Percentiles rank a stretch among this genome's conserved stretches.
Evolutionary conservation across 177 flowering plant genomes (phyloP).

Genomic region (Vitis hybrid): DNA sequence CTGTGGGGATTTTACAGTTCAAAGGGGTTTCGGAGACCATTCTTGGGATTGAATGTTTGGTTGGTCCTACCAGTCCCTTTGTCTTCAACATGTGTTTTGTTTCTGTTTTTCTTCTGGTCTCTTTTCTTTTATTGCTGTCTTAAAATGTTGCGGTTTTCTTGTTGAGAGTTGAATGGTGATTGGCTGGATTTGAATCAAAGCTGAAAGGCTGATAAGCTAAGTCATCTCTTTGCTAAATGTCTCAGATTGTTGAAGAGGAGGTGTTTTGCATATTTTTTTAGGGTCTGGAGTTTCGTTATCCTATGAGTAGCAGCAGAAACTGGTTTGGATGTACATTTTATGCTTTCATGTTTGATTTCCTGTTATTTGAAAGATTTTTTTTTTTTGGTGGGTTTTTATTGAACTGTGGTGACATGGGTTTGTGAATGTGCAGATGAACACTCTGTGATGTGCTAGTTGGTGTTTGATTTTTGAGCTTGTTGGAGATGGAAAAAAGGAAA

Average conservation of each 20-base stretch:
- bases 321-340: not conserved
- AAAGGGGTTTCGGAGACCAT: slow-evolving; percentile 11
- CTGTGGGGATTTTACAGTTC: slow-evolving; percentile 4
- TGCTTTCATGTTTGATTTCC: not conserved
- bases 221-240: slow-evolving; percentile 18
- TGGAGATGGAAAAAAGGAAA: slow-evolving; percentile 63
- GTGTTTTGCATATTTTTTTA: slow-evolving; percentile 3
- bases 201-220: slow-evolving; percentile 30
- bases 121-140: not conserved
- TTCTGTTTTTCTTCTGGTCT: not conserved
- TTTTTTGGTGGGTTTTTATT: not conserved
- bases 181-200: slow-evolving; percentile 55
- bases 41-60: slow-evolving; percentile 16
- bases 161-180: slow-evolving; percentile 23
- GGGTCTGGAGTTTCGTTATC: slow-evolving; percentile 5
- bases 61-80: slow-evolving; percentile 9
- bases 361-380: slow-evolving; percentile 1
- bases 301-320: not conserved
- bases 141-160: slow-evolving; percentile 15
- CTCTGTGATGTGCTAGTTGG: slow-evolving; percentile 15
- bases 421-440: slow-evolving; percentile 31
- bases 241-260: slow-evolving; percentile 8
- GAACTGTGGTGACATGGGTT: slow-evolving; percentile 1
- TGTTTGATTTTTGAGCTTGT: slow-evolving; percentile 6
- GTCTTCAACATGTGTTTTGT: not conserved